A percentile compares a stretch with the other conserved stretches of the same genome.
Conservation (phyloP, 2,329 filamentous ascomycete species). For the Rhinocladiella mackenziei region DNA sequence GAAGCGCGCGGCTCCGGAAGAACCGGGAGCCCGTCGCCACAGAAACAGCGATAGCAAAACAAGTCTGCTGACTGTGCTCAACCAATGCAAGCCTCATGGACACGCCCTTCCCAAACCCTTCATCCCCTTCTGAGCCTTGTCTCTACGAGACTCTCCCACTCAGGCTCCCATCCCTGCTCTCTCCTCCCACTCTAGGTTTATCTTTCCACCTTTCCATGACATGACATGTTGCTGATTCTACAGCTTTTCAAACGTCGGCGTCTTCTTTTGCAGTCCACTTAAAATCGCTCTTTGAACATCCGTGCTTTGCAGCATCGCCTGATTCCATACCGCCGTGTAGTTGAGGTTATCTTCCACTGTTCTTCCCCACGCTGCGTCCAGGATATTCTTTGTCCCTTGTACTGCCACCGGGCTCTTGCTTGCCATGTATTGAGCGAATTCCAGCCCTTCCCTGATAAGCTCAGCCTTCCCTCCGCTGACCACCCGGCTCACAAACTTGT, state of each 20-base stretch:
- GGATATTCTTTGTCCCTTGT: constrained; percentile 78
- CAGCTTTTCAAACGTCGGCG: constrained; percentile 79
- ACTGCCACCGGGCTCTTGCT: constrained; percentile 84
- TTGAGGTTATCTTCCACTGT: constrained; percentile 73
- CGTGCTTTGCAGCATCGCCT: constrained; percentile 71
- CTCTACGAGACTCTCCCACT: too few species aligned
- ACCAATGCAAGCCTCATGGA: background rate
- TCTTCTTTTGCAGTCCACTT: constrained; percentile 73
- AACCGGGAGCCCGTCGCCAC: constrained; percentile 6
- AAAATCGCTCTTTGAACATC: constrained; percentile 72
- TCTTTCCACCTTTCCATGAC: background rate
- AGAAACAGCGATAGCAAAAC: constrained; percentile 12
- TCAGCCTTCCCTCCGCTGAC: constrained; percentile 51
- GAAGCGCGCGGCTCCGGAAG: constrained; percentile 5
- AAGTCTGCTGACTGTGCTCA: constrained; percentile 6
- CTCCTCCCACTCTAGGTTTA: background rate
- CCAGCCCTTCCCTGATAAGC: constrained; percentile 59
- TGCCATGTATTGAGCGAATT: constrained; percentile 63
- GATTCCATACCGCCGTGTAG: constrained; percentile 87
- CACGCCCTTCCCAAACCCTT: background rate
- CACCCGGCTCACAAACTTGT: constrained; percentile 44
- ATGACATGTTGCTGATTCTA: constrained; percentile 37
- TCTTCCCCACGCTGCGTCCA: constrained; percentile 78
- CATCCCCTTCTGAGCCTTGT: too few species aligned
- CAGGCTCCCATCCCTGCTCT: too few species aligned